Evolutionary conservation across 139 green algal genomes (phyloP).

Genomic region (Tetraselmis chui): DNA sequence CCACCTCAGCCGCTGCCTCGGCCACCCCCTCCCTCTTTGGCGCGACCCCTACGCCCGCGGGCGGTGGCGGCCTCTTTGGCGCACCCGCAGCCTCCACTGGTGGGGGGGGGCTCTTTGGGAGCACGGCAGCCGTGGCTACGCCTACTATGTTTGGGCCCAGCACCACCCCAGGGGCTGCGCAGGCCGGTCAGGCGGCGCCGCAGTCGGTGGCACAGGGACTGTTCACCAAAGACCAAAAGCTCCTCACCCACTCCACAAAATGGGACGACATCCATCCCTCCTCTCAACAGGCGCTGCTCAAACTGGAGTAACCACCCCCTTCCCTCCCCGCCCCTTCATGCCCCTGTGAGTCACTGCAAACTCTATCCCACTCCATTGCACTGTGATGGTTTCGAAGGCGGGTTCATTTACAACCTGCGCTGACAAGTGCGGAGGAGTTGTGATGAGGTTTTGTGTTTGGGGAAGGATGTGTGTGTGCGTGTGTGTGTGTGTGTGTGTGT

Average conservation of each 20-base stretch:
- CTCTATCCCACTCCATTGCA: no score
- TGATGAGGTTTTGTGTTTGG: no score
- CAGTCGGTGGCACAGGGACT: conserved; percentile 21
- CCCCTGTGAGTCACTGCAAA: no score
- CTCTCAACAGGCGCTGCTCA: conserved; percentile 33
- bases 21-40: not conserved
- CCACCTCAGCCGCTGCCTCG: no score
- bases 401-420: no score
- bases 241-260: conserved; percentile 36
- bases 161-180: not conserved
- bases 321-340: not conserved
- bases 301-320: conserved; percentile 27
- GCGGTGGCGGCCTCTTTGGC: conserved; percentile 11
- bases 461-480: no score
- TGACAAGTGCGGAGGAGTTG: no score
- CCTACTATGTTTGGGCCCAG: not conserved
- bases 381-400: no score
- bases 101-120: no score
- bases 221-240: conserved; percentile 30
- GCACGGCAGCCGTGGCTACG: no score
- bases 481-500: no score
- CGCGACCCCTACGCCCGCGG: no score
- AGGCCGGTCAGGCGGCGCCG: conserved; percentile 13
- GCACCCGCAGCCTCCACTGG: not conserved
- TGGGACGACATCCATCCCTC: conserved; percentile 43